Evolutionary conservation across 805 yeast species (phyloP), one percentile per base, ranked within the genome.

Genomic region (Brettanomyces naardenensis): DNA sequence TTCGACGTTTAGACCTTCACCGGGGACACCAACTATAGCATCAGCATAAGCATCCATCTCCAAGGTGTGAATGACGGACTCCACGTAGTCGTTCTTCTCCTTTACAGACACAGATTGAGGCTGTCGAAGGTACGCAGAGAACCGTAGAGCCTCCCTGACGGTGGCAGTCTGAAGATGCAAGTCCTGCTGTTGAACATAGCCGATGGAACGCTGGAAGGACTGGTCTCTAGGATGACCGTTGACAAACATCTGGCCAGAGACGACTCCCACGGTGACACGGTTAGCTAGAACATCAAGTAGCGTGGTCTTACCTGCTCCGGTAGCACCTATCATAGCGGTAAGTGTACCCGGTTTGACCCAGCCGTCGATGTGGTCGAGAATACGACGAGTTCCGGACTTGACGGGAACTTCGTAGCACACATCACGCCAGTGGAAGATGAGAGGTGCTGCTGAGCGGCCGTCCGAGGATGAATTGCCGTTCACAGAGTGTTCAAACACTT

Each of bases 291-390:
- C 67, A 52, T 74, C 75, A 46, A 74, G 61, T 37, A 74, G 54
- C 9, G 79, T 74, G 10, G 79, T 74, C 47, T 74, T 74, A 51
- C 80, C 79, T 21, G 78, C 78, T 53, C 80, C 79, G 13, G 79
- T 71, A 34, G 73, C 78, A 46, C 80, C 80, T 77, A 74, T 72
- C 21, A 74, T 54, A 10, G 92, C 92, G 37, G 90, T 83, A 52
- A 83, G 62, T 33, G 87, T 80, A 46, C 89, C 89, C 7, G 89
- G 89, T 52, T 80, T 79, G 31, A 82, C 88, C 83, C 85, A 82
- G 35, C 90, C 92, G 53, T 80, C 85, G 40, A 83, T 84, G 43
- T 73, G 69, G 44, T 68, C 65, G 52, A 82, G 61, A 44, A 82
- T 72, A 43, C 78, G 67, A 51, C 87, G 66, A 21, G 74, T 66